Conservation (phyloP, 208 protist species). For the Leishmania lainsoni region DNA sequence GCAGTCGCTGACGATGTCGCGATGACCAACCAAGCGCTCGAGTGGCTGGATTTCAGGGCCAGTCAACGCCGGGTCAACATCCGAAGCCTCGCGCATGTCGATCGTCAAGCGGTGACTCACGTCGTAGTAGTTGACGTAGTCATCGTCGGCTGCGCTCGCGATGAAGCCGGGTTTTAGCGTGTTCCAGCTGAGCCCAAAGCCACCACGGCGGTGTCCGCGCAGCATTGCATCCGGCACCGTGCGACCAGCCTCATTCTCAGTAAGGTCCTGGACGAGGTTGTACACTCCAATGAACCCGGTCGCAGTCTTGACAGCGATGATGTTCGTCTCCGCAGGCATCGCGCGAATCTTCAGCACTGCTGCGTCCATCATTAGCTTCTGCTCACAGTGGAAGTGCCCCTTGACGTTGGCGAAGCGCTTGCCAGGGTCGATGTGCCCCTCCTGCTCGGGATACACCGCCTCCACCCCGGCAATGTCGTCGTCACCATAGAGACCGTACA, state of each 20-base stretch:
- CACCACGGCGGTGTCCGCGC: slow-evolving; percentile 44
- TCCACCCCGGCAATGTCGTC: slow-evolving; percentile 35
- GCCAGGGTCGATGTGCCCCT: slow-evolving; percentile 35
- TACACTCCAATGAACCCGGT: slow-evolving; percentile 49
- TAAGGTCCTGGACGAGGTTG: slow-evolving; percentile 39
- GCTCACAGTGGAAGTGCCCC: slow-evolving; percentile 48
- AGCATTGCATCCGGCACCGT: slow-evolving; percentile 42
- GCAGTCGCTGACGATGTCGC: slow-evolving; percentile 93
- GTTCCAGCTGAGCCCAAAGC: slow-evolving; percentile 66
- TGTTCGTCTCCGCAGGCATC: slow-evolving; percentile 46
- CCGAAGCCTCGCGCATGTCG: slow-evolving; percentile 22
- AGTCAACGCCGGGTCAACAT: slow-evolving; percentile 19
- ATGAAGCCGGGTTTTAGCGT: slow-evolving; percentile 77
- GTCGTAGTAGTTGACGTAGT: slow-evolving; percentile 93
- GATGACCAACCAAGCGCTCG: slow-evolving; percentile 45
- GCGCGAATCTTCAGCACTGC: slow-evolving; percentile 59
- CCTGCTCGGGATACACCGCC: slow-evolving; percentile 15
- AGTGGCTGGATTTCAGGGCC: slow-evolving; percentile 40
- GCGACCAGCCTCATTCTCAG: slow-evolving; percentile 20
- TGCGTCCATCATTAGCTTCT: slow-evolving; percentile 42
- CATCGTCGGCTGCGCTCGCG: slow-evolving; percentile 93
- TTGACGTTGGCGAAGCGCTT: slow-evolving; percentile 54
- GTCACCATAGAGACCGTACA: slow-evolving; percentile 49
- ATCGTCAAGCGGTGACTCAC: slow-evolving; percentile 61
- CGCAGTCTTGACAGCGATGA: slow-evolving; percentile 59